Evolutionary conservation across 2,329 filamentous ascomycete genomes (phyloP).

Genomic region (Pseudogymnoascus sp.): DNA sequence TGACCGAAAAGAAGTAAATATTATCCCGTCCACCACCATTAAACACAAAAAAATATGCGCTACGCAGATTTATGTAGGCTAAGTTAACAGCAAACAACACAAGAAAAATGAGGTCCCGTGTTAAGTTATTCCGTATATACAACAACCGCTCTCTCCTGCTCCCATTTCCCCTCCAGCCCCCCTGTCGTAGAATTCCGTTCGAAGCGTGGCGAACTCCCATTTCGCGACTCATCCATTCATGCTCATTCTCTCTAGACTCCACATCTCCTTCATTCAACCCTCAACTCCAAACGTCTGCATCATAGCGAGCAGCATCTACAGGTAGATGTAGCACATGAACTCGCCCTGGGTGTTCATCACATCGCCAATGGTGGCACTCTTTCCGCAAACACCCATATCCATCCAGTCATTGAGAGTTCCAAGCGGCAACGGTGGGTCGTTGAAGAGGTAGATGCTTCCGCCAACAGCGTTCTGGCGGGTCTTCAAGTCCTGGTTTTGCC

Average conservation of each 20-base stretch:
- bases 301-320: background rate
- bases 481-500: constrained; percentile 41
- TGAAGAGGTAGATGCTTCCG: constrained; percentile 39
- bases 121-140: constrained; percentile 5
- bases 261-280: background rate
- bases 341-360: background rate
- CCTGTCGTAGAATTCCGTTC: background rate
- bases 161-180: background rate
- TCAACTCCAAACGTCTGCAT: background rate
- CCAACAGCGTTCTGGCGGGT: constrained; percentile 25
- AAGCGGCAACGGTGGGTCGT: constrained; percentile 22
- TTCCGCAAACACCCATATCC: background rate
- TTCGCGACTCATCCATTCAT: constrained; percentile 8
- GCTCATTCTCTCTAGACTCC: background rate
- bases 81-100: background rate
- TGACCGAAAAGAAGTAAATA: constrained; percentile 6
- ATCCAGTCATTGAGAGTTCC: background rate
- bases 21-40: constrained; percentile 1
- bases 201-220: constrained; percentile 3
- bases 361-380: background rate
- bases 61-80: constrained; percentile 6
- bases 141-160: background rate
- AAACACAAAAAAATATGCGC: constrained; percentile 4
- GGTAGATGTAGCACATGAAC: constrained; percentile 9
- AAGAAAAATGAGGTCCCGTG: constrained; percentile 1